phyloP scores from a whole-genome alignment of 805 yeast species.

The Hanseniaspora singularis region DNA sequence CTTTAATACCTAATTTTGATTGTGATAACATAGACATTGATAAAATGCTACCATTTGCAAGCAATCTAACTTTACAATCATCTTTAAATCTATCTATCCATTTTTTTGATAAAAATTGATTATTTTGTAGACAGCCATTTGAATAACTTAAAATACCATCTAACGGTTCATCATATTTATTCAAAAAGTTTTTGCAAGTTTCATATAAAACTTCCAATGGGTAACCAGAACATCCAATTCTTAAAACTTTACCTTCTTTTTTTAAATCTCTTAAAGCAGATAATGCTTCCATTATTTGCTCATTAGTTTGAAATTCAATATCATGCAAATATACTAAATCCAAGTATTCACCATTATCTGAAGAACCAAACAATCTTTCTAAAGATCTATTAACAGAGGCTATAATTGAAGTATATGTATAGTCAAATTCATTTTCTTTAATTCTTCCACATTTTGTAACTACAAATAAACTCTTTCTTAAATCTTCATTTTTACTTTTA shows the following conservation, averaged over 20 bases:
- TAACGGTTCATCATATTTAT: constrained; percentile 29
- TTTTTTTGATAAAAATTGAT: constrained; percentile 36
- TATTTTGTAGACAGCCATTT: constrained; percentile 73
- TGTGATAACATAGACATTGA: constrained; percentile 77
- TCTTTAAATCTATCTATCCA: neutral
- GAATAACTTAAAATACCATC: constrained; percentile 72
- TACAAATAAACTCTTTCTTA: constrained; percentile 54
- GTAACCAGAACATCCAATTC: constrained; percentile 77
- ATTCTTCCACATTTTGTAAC: constrained; percentile 83
- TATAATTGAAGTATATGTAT: constrained; percentile 47
- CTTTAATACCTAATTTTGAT: constrained; percentile 39
- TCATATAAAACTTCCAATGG: constrained; percentile 59
- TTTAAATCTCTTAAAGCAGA: constrained; percentile 48
- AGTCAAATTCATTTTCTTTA: constrained; percentile 59
- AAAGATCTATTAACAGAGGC: constrained; percentile 56
- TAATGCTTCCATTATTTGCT: constrained; percentile 50
- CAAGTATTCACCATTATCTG: constrained; percentile 44
- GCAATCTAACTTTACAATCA: constrained; percentile 31
- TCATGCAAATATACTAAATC: constrained; percentile 84
- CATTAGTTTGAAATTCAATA: constrained; percentile 60
- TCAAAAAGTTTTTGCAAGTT: constrained; percentile 31
- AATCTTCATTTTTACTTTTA: constrained; percentile 28
- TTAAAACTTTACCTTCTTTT: constrained; percentile 40
- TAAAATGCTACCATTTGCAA: constrained; percentile 76
- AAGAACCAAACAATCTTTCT: constrained; percentile 35